Evolutionary conservation across 2,329 filamentous ascomycete species (phyloP), one percentile per base, ranked within the genome.

Genomic region (Dothistroma septosporum): DNA sequence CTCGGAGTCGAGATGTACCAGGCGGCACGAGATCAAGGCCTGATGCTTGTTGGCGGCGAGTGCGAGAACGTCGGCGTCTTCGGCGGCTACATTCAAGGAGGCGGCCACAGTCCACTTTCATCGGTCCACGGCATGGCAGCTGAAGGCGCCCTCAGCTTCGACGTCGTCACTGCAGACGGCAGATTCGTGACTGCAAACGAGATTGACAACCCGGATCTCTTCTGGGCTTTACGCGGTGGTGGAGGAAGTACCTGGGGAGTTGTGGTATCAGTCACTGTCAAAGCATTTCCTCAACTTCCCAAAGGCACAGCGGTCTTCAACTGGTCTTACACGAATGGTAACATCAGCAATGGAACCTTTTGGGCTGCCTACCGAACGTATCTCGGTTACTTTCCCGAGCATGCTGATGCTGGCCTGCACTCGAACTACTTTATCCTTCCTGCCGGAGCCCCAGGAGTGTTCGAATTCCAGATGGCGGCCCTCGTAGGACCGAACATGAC

Each of bases 41-140:
- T 83, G 16, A 76, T 77, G 0, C 73, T 86, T 4, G 80, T 87
- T 0, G 82, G 81, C 0, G 85, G 84, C 2, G 78, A 78, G 3
- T 60, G 78, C 41, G 79, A 78, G 0, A 82, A 79, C 0, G 84
- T 87, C 31, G 54, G 54, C n/a, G 24, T 48, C 1, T 35, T 33
- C 6, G 54, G 54, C 41, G 44, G 44, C 16, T 47, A 47, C 44
- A 47, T 47, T 12, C 44, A 47, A 47, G 44, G 44, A n/a, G 44
- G 44, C 2, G 44, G 44, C 10, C 44, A 47, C n/a, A 19, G n/a
- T n/a, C 44, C 44, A 7, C 44, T 47, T 19, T 47, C 44, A 22
- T 47, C 44, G 9, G n/a, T 64, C 21, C 66, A 64, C 44, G 69
- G 69, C 16, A 54, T 70, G 7, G 68, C 67, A 12, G 69, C 66